Evolutionary conservation across 768 basidiomycete genomes (phyloP), one percentile per base, ranked within the genome.

Genomic region (Pleurotus pulmonarius): DNA sequence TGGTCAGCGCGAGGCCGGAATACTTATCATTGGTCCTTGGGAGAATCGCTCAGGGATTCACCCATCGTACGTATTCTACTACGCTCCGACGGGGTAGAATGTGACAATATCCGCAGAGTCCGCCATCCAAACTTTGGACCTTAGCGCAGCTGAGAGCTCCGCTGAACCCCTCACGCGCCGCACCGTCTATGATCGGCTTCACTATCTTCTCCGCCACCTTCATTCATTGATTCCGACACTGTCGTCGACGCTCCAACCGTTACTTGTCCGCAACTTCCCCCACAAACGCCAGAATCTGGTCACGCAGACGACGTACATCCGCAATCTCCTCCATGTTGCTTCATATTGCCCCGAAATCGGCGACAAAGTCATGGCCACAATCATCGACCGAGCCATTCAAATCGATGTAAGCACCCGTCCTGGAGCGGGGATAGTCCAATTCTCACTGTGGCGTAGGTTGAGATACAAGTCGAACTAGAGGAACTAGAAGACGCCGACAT

Each of bases 391-490:
- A n/a, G 90, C 94, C 25, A 87, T 98, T 29, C 88, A 95, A 70
- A 94, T 99, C 57, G 97, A 99, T 69, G 96, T 95, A 64, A 56
- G 92, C 78, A 9, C 22, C 1, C 3, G 8, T 9, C 29, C 29
- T 34, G 9, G 2, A 34, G 8, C 29, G 29, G 29, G 9, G 9
- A 34, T 34, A 9, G 8, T 34, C 9, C 7, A 34, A 9, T 3
- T 34, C 29, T 34, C 29, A 34, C 8, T 34, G 11, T 7, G 3
- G 34, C 15, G 1, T 59, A 95, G 93, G 92, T 97, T 24, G 96
- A 99, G 71, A 94, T 99, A 29, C 95, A 97, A 67, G 89, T 93
- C n/a, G 94, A 95, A 64, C 66, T 94, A 3, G 95, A 98, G 66
- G 93, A 97, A 61, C 74, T 95, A 3, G 94, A 96, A 63, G 89